Conservation (phyloP, 2,329 filamentous ascomycete species). For the Acarospora socialis region DNA sequence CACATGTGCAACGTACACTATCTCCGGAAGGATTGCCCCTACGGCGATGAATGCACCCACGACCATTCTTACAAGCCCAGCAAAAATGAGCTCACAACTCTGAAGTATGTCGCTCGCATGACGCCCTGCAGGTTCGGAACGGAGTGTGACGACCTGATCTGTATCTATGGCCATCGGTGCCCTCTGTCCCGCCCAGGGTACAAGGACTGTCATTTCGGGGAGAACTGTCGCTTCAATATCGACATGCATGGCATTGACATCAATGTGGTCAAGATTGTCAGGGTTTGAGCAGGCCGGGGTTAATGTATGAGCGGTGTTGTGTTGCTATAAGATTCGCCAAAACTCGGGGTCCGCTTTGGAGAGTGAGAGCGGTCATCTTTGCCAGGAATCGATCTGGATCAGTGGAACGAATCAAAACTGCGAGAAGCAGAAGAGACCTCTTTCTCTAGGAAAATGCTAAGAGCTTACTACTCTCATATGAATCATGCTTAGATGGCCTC, state of each 20-base stretch:
- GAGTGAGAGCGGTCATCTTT: too few relatives aligned
- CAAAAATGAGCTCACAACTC: constrained; percentile 37
- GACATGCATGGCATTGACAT: constrained; percentile 46
- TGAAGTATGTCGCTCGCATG: constrained; percentile 47
- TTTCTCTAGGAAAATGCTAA: too few relatives aligned
- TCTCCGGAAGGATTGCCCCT: constrained; percentile 43
- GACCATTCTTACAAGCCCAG: constrained; percentile 38
- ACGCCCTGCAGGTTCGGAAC: constrained; percentile 45
- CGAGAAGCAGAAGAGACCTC: too few relatives aligned
- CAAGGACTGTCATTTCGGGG: constrained; percentile 43
- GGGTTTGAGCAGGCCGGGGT: constrained; percentile 20
- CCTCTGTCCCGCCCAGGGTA: constrained; percentile 38
- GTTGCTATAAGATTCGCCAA: too few relatives aligned
- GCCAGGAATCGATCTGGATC: too few relatives aligned
- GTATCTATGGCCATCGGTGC: constrained; percentile 51
- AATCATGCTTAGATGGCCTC: too few relatives aligned
- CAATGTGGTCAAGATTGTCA: constrained; percentile 39
- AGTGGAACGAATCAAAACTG: too few relatives aligned
- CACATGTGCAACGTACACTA: constrained; percentile 51
- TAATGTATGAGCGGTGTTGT: neutral
- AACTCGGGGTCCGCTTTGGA: too few relatives aligned
- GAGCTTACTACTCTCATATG: too few relatives aligned
- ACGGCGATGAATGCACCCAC: constrained; percentile 40
- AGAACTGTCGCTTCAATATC: constrained; percentile 42
- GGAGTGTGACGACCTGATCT: constrained; percentile 43